phyloP scores from a whole-genome alignment of 768 basidiomycete species.

The Inosperma sp. region DNA sequence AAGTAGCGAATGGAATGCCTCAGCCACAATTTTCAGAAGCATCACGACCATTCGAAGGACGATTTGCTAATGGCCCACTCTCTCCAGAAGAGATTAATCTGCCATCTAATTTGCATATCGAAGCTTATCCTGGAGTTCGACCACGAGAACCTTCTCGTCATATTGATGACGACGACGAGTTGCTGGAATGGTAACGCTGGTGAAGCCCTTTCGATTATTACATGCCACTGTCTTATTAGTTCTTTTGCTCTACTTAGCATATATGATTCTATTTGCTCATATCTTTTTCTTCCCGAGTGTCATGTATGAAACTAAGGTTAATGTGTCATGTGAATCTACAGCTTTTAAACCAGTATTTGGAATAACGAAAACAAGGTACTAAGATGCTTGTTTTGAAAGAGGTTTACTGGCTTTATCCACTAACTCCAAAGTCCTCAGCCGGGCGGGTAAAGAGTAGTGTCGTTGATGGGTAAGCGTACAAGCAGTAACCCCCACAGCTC shows the following conservation, averaged over 20 bases:
- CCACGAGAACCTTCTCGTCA: conserved; percentile 16
- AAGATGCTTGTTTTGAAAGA: neutral
- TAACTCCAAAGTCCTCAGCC: conserved; percentile 37
- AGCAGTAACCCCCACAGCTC: conserved; percentile 40
- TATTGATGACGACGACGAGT: conserved; percentile 17
- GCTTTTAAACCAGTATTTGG: no score
- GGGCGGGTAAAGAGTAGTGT: conserved; percentile 37
- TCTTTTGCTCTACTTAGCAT: no score
- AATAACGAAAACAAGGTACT: no score
- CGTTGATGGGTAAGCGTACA: conserved; percentile 32
- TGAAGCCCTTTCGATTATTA: no score
- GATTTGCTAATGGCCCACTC: neutral
- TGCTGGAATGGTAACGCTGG: conserved; percentile 22
- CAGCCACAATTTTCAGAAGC: no score
- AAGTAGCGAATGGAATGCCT: no score
- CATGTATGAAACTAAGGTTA: no score
- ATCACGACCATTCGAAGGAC: neutral
- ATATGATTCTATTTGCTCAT: no score
- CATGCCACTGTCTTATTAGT: no score
- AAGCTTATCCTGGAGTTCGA: conserved; percentile 5
- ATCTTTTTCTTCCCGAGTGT: no score
- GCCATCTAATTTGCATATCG: neutral
- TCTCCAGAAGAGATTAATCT: neutral
- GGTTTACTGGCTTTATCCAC: conserved; percentile 19
- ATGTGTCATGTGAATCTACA: no score